Evolutionary conservation across 768 basidiomycete genomes (phyloP).

Genomic region (Tubosaeta sp.): DNA sequence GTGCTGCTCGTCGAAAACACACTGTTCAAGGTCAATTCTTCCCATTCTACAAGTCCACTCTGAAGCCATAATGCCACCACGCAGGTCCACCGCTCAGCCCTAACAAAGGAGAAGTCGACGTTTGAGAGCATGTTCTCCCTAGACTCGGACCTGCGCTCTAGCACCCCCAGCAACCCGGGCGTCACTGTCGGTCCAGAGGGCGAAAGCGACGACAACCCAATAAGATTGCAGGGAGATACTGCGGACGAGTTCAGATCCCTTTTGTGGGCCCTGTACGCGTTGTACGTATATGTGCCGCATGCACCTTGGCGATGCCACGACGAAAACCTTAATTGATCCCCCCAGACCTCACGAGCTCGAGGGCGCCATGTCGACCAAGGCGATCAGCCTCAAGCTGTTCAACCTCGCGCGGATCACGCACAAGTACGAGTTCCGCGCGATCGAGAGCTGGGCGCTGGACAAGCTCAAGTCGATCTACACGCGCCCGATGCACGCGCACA

Average conservation of each 20-base stretch:
- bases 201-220: conserved; percentile 46
- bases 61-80: conserved; percentile 14
- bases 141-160: conserved; percentile 32
- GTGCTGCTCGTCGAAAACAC: conserved; percentile 41
- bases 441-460: conserved; percentile 43
- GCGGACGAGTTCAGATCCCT: conserved; percentile 49
- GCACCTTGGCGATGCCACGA: neutral
- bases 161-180: conserved; percentile 16
- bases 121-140: conserved; percentile 47
- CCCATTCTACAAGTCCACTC: conserved; percentile 7
- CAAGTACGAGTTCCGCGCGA: conserved; percentile 44
- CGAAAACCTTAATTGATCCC: neutral
- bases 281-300: conserved; percentile 36
- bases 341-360: conserved; percentile 45
- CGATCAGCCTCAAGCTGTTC: conserved; percentile 42
- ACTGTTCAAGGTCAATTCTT: conserved; percentile 44
- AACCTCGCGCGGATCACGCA: conserved; percentile 46
- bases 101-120: conserved; percentile 43
- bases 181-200: conserved; percentile 40
- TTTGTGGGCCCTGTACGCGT: conserved; percentile 48
- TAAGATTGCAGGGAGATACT: conserved; percentile 43
- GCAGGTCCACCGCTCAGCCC: conserved; percentile 38
- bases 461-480: conserved; percentile 38
- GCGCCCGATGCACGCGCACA: conserved; percentile 25
- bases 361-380: conserved; percentile 37